Conservation (phyloP, 2,329 filamentous ascomycete species). For the Epichloe sibirici region DNA sequence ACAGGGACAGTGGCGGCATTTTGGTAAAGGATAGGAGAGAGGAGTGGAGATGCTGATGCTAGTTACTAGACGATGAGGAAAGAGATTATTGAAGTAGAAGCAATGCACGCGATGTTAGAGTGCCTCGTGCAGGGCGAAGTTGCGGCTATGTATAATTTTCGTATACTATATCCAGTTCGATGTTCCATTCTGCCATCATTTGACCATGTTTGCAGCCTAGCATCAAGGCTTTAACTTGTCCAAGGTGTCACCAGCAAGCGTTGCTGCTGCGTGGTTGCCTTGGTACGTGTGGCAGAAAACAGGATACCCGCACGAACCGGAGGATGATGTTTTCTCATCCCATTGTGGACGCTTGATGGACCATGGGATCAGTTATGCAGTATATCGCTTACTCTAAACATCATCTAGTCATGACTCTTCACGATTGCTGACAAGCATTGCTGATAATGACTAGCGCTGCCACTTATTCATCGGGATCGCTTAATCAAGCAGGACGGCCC, state of each 20-base stretch:
- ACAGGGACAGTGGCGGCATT: constrained; percentile 10
- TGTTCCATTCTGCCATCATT: not conserved
- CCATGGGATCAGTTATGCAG: too few relatives aligned
- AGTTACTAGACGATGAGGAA: not conserved
- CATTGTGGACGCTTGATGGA: too few relatives aligned
- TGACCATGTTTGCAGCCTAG: not conserved
- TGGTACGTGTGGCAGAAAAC: too few relatives aligned
- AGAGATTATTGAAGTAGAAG: not conserved
- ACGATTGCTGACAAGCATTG: too few relatives aligned
- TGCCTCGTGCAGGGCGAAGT: not conserved
- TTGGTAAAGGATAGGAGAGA: not conserved
- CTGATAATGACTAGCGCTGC: too few relatives aligned
- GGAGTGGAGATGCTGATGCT: not conserved
- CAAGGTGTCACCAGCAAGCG: not conserved
- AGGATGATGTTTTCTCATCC: too few relatives aligned
- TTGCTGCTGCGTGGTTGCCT: too few relatives aligned
- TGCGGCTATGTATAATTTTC: not conserved
- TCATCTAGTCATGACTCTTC: too few relatives aligned
- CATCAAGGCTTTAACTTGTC: not conserved
- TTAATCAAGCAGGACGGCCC: not conserved
- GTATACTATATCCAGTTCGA: not conserved
- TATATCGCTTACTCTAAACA: too few relatives aligned
- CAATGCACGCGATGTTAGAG: not conserved
- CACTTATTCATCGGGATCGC: not conserved
- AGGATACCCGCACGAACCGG: not conserved